Evolutionary conservation across 495 filamentous ascomycete species (phyloP).

Genomic region (Apiosordaria backusii): DNA sequence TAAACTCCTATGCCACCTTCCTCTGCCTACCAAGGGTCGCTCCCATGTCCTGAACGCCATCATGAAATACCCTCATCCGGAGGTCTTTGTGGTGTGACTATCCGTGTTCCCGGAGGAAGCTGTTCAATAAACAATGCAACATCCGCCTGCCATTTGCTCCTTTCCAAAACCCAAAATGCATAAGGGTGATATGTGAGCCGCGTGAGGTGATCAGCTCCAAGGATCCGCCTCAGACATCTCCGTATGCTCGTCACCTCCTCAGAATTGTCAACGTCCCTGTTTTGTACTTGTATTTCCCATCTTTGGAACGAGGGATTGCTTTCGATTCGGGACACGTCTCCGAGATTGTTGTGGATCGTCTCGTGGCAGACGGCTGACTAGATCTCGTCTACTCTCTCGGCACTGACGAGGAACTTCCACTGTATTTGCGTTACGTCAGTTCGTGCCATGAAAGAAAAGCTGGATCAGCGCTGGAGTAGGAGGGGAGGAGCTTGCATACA

Average conservation of each 20-base stretch:
- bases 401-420: background rate
- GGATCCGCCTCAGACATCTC: background rate
- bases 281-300: background rate
- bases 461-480: background rate
- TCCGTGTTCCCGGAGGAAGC: background rate
- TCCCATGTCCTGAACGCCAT: no score
- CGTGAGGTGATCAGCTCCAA: background rate
- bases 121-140: background rate
- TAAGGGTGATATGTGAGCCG: background rate
- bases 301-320: background rate
- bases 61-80: no score
- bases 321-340: background rate
- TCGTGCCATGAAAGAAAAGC: background rate
- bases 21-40: no score
- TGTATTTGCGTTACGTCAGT: background rate
- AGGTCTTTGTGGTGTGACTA: background rate
- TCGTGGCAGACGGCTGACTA: background rate
- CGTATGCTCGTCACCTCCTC: background rate
- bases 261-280: background rate
- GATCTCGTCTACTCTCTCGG: background rate
- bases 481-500: background rate
- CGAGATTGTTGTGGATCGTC: background rate
- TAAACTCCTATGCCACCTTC: no score
- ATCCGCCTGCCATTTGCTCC: background rate
- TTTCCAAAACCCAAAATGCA: background rate